phyloP scores from a whole-genome alignment of 306 rosid species.

The Vigna trinervia region DNA sequence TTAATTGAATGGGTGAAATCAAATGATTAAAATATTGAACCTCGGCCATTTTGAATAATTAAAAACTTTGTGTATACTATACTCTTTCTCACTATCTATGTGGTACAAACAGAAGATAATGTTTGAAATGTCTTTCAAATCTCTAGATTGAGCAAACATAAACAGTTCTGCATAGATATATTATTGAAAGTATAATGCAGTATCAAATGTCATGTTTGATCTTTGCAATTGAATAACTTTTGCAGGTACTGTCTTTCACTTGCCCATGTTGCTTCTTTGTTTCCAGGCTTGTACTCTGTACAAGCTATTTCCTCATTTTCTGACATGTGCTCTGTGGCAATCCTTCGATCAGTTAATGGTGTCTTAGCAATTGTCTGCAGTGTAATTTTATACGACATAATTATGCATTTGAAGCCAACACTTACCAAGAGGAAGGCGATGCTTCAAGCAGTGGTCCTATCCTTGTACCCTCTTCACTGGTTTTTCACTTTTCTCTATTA shows the following conservation, averaged over 20 bases:
- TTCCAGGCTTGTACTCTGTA: constrained; percentile 64
- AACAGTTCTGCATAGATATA: constrained; percentile 11
- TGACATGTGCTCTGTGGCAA: constrained; percentile 63
- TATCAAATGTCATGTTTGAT: constrained; percentile 46
- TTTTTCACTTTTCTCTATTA: constrained; percentile 92
- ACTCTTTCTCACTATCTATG: background rate
- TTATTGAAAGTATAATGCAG: background rate
- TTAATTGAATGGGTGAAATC: background rate
- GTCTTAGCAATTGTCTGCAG: constrained; percentile 75
- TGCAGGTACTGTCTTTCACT: constrained; percentile 98
- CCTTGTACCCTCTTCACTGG: constrained; percentile 90
- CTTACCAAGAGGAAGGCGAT: constrained; percentile 68
- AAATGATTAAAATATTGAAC: background rate
- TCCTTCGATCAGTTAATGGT: constrained; percentile 80
- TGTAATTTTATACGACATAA: constrained; percentile 68
- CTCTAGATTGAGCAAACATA: constrained; percentile 15
- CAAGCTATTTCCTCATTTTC: constrained; percentile 61
- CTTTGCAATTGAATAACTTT: constrained; percentile 44
- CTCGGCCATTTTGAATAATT: background rate
- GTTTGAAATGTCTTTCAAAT: constrained; percentile 10
- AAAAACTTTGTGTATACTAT: background rate
- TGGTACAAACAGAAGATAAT: background rate
- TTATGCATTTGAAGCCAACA: constrained; percentile 73
- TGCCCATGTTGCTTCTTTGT: constrained; percentile 88
- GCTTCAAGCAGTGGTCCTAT: constrained; percentile 65